Base-by-base conservation (phyloP, 805 yeast species). In the Pachysolen tannophilus region DNA sequence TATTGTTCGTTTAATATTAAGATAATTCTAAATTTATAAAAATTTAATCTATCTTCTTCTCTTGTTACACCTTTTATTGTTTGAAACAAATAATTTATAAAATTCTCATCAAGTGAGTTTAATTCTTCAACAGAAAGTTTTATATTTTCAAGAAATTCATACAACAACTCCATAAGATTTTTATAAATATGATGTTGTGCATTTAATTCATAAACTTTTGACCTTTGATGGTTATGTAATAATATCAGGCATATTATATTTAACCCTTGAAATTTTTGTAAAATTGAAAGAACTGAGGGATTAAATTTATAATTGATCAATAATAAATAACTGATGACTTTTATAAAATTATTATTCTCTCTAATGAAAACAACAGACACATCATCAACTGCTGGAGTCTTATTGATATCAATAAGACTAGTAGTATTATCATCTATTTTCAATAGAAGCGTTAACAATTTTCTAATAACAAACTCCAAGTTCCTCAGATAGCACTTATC, bases 1-100 rank as follows among this genome's bases (percentile, higher is more conserved):
- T 75, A 88, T 56, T 88, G 96, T 52, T 88, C 96, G 56, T 88
- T 88, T 18, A 88, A 61, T 1, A 86, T 78, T 26, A 88, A 60
- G 9, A 88, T 55, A 11, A 84, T 60, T 47, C 77, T 78, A 60
- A 87, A 78, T 41, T 80, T 77, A 26, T 83, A 72, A 42, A 74
- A 75, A 49, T 77, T 80, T 42, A 65, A 67, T 32, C 75, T 69
- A 49, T 80, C 79, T 30, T 69, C 73, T 8, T 68, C 68, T 15
- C 56, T 55, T 21, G 65, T 61, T 2, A 63, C 54, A 19, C 55
- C 46, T 30, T 65, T 52, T 15, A 80, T 50, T 1, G 69, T 56
- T 13, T 59, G 50, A 44, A 77, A 67, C 34, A 78, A 46, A 42
- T 57, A 72, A 37, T 61, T 61, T 11, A 78, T 54, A 35, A 76